Evolutionary conservation across 2,329 filamentous ascomycete species (phyloP).

Genomic region (Rhytidhysteron rufulum): DNA sequence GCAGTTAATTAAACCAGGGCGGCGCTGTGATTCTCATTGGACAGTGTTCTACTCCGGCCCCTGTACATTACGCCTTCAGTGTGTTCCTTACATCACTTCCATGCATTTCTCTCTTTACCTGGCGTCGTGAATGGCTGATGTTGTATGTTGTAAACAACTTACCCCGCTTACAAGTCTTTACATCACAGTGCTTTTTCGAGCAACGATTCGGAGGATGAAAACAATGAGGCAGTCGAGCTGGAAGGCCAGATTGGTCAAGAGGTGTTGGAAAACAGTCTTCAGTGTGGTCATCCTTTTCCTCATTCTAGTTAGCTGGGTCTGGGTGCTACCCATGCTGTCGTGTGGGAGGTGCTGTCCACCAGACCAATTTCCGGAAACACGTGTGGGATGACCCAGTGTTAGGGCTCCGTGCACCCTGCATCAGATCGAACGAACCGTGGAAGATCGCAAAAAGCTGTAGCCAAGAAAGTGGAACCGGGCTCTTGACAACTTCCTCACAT

Average conservation of each 20-base stretch:
- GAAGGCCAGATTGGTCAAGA: constrained; percentile 8
- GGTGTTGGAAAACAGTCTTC: neutral
- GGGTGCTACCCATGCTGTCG: neutral
- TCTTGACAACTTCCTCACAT: too few relatives aligned
- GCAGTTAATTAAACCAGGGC: constrained; percentile 70
- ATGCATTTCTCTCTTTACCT: neutral
- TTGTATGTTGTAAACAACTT: constrained; percentile 11
- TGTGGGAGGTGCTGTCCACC: neutral
- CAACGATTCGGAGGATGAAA: too few relatives aligned
- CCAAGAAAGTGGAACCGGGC: neutral
- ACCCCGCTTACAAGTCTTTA: constrained; percentile 52
- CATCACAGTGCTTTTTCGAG: constrained; percentile 41
- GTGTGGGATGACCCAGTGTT: neutral
- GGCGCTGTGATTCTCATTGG: constrained; percentile 45
- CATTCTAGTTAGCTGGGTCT: neutral
- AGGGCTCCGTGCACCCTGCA: neutral
- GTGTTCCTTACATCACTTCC: neutral
- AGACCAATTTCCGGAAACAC: too few relatives aligned
- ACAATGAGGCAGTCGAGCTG: constrained; percentile 41
- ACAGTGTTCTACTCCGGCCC: too few relatives aligned
- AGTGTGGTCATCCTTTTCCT: neutral
- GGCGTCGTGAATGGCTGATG: neutral
- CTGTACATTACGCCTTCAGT: neutral
- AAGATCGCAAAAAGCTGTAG: neutral
- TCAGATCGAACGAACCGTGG: neutral